Evolutionary conservation across 1,284 basidiomycete species (phyloP).

Genomic region (Athelia sp.): DNA sequence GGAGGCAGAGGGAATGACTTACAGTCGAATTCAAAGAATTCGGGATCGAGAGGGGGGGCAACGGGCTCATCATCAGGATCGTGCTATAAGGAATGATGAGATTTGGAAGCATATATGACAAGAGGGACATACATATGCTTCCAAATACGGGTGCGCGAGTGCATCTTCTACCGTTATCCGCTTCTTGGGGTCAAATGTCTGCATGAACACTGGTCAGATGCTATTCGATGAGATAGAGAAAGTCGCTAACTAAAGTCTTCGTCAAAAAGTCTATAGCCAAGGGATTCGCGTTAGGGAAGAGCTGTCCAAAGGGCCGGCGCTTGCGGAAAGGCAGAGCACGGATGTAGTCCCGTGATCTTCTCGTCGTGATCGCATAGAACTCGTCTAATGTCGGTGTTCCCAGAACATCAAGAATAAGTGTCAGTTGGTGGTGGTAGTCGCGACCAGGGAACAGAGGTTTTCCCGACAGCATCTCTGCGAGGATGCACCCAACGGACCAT

Average conservation of each 20-base stretch:
- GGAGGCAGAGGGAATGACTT: conserved; percentile 3
- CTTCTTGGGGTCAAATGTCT: conserved; percentile 92
- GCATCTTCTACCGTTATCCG: conserved; percentile 89
- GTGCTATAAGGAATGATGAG: no score
- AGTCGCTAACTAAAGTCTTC: conserved; percentile 72
- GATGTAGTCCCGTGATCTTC: conserved; percentile 86
- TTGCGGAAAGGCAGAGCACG: conserved; percentile 86
- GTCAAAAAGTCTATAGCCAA: conserved; percentile 88
- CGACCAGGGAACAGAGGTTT: conserved; percentile 94
- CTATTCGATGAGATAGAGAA: not conserved
- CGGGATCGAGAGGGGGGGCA: conserved; percentile 83
- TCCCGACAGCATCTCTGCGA: conserved; percentile 94
- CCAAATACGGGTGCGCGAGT: conserved; percentile 87
- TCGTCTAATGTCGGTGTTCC: conserved; percentile 92
- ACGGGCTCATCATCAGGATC: conserved; percentile 93
- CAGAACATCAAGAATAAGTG: conserved; percentile 85
- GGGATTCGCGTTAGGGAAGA: conserved; percentile 87
- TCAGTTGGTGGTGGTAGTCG: conserved; percentile 95
- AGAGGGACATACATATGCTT: conserved; percentile 70
- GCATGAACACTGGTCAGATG: conserved; percentile 7
- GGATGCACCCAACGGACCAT: conserved; percentile 96
- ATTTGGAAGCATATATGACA: no score
- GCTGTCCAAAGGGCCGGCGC: conserved; percentile 66
- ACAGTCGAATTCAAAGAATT: conserved; percentile 93
- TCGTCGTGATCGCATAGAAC: conserved; percentile 86